phyloP scores from a whole-genome alignment of 148 eudicot genomes.

The Arbutus unedo region DNA sequence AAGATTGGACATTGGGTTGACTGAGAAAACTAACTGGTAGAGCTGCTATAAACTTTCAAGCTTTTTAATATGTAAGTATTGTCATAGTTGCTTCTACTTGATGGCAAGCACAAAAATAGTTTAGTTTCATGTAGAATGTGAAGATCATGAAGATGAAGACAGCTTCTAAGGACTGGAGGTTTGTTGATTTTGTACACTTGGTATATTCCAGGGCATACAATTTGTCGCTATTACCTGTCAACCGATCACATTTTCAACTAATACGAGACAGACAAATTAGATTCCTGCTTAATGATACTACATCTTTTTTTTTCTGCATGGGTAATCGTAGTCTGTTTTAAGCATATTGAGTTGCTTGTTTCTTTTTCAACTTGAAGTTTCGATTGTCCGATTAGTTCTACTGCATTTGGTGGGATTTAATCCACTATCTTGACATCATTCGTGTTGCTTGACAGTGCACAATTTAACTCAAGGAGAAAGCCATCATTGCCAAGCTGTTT shows the following conservation, averaged over 20 bases:
- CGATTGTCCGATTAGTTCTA: neutral
- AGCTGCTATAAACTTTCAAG: neutral
- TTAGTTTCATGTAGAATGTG: neutral
- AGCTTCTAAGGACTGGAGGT: conserved; percentile 7
- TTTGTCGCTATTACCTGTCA: neutral
- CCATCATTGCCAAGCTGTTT: conserved; percentile 51
- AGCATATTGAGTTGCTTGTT: too few relatives aligned
- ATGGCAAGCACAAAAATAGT: neutral
- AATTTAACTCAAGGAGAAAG: conserved; percentile 45
- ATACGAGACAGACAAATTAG: neutral
- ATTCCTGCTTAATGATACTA: neutral
- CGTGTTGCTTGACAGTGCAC: conserved; percentile 31
- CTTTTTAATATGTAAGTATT: neutral
- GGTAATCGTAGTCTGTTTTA: neutral
- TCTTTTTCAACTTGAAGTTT: neutral
- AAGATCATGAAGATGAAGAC: neutral
- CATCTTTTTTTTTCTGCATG: neutral
- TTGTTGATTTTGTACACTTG: neutral
- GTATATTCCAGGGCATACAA: conserved; percentile 4
- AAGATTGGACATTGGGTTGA: neutral
- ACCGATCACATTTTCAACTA: neutral
- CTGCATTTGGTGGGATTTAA: neutral
- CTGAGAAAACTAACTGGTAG: neutral
- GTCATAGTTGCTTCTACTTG: neutral
- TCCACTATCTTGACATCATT: conserved; percentile 2